A percentile compares a stretch with the other conserved stretches of the same genome.
phyloP scores from a whole-genome alignment of 2,329 filamentous ascomycete species.

The Alternaria gansuensis region DNA sequence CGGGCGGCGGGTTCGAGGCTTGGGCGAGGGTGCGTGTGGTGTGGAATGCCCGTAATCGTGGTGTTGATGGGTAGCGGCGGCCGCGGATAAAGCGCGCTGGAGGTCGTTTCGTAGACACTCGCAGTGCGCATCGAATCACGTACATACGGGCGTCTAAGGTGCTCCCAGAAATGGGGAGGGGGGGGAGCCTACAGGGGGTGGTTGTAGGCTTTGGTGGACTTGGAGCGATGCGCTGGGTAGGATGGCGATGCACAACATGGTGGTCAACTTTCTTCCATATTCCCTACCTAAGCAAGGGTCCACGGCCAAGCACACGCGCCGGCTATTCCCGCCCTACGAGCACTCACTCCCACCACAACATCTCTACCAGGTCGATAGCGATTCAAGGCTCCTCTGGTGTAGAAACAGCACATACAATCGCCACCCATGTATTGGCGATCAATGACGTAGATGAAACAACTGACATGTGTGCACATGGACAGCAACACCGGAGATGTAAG shows the following conservation, averaged over 20 bases:
- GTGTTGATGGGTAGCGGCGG: constrained; percentile 47
- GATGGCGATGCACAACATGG: constrained; percentile 24
- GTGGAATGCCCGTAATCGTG: constrained; percentile 48
- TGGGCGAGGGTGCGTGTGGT: constrained; percentile 42
- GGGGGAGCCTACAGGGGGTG: constrained; percentile 30
- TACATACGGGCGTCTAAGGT: constrained; percentile 52
- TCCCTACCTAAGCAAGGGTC: constrained; percentile 26
- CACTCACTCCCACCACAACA: constrained; percentile 1
- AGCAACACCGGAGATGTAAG: not conserved
- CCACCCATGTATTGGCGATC: not conserved
- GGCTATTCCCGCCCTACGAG: constrained; percentile 14
- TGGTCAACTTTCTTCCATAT: constrained; percentile 33
- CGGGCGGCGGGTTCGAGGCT: constrained; percentile 41
- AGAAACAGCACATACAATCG: not conserved
- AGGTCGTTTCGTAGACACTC: constrained; percentile 51
- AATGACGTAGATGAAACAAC: constrained; percentile 2
- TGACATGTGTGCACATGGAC: not conserved
- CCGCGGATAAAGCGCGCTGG: constrained; percentile 50
- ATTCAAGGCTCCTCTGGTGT: not conserved
- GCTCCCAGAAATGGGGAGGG: constrained; percentile 28
- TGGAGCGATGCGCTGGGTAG: constrained; percentile 31
- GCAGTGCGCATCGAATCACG: constrained; percentile 54
- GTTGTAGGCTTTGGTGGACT: constrained; percentile 24
- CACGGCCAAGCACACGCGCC: constrained; percentile 19
- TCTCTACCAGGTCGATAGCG: not conserved